Evolutionary conservation across 2,329 filamentous ascomycete species (phyloP).

Genomic region (Pyrenochaeta sp.): DNA sequence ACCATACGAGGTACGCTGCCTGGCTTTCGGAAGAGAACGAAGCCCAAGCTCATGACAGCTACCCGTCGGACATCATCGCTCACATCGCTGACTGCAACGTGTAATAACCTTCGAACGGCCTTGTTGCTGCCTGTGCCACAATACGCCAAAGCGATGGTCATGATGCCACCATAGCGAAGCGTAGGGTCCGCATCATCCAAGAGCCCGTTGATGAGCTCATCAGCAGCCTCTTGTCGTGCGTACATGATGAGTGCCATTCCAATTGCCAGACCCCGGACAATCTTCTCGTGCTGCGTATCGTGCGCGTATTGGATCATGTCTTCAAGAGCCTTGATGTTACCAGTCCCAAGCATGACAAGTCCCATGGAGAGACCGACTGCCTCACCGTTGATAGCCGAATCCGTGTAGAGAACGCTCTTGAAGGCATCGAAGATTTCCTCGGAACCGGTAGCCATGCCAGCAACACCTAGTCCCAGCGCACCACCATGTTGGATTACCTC

Average conservation of each 20-base stretch:
- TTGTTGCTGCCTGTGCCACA: conserved; percentile 98
- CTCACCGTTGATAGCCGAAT: conserved; percentile 96
- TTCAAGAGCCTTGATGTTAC: conserved; percentile 89
- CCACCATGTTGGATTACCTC: conserved; percentile 98
- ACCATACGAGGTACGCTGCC: conserved; percentile 98
- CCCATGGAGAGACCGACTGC: conserved; percentile 96
- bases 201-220: conserved; percentile 91
- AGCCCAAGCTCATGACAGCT: conserved; percentile 96
- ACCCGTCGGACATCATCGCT: conserved; percentile 96
- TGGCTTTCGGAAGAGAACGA: conserved; percentile 97
- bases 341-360: conserved; percentile 97
- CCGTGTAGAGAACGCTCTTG: conserved; percentile 85
- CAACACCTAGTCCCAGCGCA: conserved; percentile 92
- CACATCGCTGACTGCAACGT: conserved; percentile 96
- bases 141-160: conserved; percentile 98
- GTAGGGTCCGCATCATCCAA: conserved; percentile 93
- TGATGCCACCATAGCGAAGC: conserved; percentile 94
- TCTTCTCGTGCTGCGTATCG: conserved; percentile 98
- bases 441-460: conserved; percentile 95
- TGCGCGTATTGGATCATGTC: conserved; percentile 98
- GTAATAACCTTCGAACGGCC: conserved; percentile 92
- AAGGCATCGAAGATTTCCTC: conserved; percentile 91
- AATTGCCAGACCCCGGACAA: conserved; percentile 90
- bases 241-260: conserved; percentile 99
- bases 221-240: conserved; percentile 89